These are phyloP conservation scores for Pseudozyma sp. DNA, from an alignment of 1,284 basidiomycete genomes.

Conservation along the genomic window DNA sequence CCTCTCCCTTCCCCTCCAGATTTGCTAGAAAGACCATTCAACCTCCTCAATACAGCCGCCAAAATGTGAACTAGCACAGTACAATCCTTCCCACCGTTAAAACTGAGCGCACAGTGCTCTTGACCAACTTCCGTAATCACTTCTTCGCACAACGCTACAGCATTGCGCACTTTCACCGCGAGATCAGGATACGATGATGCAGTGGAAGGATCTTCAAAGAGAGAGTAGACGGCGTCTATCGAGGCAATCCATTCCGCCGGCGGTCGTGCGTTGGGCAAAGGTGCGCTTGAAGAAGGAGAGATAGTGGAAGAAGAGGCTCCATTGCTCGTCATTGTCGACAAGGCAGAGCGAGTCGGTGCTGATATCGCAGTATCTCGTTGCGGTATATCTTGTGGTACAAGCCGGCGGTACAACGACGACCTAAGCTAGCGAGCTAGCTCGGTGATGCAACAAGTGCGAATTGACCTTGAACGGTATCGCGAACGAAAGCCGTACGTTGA, in stretches of 20 bases:
- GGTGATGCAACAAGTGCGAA: no score
- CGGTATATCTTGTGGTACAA: no score
- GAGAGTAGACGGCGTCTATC: conserved; percentile 62
- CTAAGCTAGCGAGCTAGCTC: no score
- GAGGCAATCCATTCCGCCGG: conserved; percentile 55
- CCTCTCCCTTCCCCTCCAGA: no score
- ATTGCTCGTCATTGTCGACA: conserved; percentile 24
- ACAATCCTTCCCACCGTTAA: conserved; percentile 97
- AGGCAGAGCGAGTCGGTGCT: background rate
- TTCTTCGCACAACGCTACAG: conserved; percentile 55
- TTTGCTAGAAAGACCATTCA: conserved; percentile 59
- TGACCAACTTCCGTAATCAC: conserved; percentile 59
- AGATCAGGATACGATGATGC: conserved; percentile 42
- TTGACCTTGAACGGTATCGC: no score
- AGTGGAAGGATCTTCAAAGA: conserved; percentile 49
- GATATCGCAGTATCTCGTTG: no score
- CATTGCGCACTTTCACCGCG: conserved; percentile 41
- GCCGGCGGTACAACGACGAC: no score
- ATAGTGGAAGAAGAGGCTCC: background rate
- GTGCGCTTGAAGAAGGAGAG: background rate
- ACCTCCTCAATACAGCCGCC: conserved; percentile 75
- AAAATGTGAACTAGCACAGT: conserved; percentile 93
- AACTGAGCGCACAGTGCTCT: conserved; percentile 75
- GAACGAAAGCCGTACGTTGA: no score
- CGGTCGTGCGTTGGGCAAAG: background rate